Base-by-base conservation (phyloP, 2,329 filamentous ascomycete genomes). In the Aquanectria penicillioides region DNA sequence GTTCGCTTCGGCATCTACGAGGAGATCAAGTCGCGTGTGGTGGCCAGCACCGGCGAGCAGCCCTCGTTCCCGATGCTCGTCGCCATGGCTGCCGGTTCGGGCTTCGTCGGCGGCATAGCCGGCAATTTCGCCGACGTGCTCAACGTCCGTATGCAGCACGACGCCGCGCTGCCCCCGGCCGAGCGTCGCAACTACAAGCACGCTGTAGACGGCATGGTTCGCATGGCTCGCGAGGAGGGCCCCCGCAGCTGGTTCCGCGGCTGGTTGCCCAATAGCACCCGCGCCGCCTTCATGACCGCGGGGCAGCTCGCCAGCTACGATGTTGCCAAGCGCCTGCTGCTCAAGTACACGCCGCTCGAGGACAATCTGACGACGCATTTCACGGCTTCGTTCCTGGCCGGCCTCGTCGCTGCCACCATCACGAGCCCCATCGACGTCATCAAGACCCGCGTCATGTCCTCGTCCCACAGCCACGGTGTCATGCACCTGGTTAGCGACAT, bases 71-170 rank as follows among this genome's bases (percentile, higher is more conserved):
- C 88, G 10, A 83, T 86, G n/a, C 88, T 99, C 9, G 84, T 97
- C 63, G 91, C 86, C 65, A 91, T 98, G 77, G 92, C 94, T 50
- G 90, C 88, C 20, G 79, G 87, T 23, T 94, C 95, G 7, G 95
- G 95, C 48, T 92, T 97, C 73, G 77, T 96, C 3, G 95, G 95
- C 62, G 95, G 95, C 46, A 80, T 98, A 41, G 91, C 90, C 6
- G 95, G 95, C 65, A 99, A 98, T 78, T 93, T 94, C 3, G 94
- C 94, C 65, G 95, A 99, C 75, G 93, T 99, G 28, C 83, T 97
- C 71, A 99, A 99, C 77, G 95, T 99, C 46, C 92, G 95, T 66
- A 99, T 99, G 95, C 95, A 99, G 79, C 92, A 97, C 78, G 95
- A 89, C 71, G 89, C 91, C 3, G 88, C 93, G 0, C 86, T 97